Conservation (phyloP, 441 rosid species). For the Bocquillonia castaneifolia region DNA sequence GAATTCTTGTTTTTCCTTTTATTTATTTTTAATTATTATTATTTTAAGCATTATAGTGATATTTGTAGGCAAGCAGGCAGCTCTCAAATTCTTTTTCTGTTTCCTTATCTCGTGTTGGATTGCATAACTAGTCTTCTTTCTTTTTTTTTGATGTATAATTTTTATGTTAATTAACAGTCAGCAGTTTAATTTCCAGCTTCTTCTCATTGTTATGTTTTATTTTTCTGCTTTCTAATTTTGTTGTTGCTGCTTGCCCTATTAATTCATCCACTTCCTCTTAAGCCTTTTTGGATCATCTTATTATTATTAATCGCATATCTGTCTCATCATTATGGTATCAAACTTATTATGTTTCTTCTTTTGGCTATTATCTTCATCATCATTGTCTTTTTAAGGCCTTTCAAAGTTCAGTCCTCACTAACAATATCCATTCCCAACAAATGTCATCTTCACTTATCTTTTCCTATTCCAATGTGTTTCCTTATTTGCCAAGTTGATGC, state of each 20-base stretch:
- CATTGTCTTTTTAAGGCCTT: not conserved
- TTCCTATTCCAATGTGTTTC: not conserved
- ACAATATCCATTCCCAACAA: not conserved
- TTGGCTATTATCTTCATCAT: not conserved
- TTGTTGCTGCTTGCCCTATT: not conserved
- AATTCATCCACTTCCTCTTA: not conserved
- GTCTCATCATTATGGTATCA: not conserved
- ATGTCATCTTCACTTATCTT: not conserved
- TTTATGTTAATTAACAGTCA: not conserved
- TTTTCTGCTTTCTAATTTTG: too few species aligned
- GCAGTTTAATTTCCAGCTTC: not conserved
- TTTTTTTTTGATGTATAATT: not conserved
- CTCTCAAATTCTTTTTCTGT: too few species aligned
- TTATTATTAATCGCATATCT: not conserved
- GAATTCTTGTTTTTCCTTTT: too few species aligned
- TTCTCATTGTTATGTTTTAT: not conserved
- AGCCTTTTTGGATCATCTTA: constrained; percentile 12
- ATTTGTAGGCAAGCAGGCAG: too few species aligned
- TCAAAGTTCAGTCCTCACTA: not conserved
- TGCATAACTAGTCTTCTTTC: not conserved
- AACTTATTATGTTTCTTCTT: not conserved
- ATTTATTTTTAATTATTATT: too few species aligned
- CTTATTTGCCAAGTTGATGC: not conserved
- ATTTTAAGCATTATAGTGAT: too few species aligned
- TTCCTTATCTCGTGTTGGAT: too few species aligned